These are phyloP conservation scores for Candida odintsovae DNA, from an alignment of 805 yeast species.

Conservation along the genomic window DNA sequence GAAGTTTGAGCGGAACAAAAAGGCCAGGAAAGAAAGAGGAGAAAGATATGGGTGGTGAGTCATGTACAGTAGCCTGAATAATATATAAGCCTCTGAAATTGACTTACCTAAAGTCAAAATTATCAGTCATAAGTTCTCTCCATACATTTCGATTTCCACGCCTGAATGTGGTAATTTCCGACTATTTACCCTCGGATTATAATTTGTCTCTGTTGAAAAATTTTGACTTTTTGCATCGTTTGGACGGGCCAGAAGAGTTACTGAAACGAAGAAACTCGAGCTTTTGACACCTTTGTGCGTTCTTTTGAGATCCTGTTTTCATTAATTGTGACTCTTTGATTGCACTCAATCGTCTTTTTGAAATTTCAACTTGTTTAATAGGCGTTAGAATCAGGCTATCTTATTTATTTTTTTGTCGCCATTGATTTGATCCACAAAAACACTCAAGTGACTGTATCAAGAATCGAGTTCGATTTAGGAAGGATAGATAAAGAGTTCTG, in stretches of 20 bases:
- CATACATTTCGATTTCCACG: background rate
- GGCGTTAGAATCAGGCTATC: background rate
- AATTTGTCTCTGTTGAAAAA: background rate
- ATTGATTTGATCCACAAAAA: background rate
- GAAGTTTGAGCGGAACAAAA: constrained; percentile 19
- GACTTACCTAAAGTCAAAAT: background rate
- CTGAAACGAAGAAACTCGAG: background rate
- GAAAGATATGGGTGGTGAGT: constrained; percentile 21
- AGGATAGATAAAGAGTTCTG: background rate
- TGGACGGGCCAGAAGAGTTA: background rate
- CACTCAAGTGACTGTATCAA: background rate
- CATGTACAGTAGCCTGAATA: background rate
- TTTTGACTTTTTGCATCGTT: background rate
- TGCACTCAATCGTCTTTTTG: background rate
- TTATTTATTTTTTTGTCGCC: background rate
- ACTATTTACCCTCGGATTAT: background rate
- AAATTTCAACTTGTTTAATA: background rate
- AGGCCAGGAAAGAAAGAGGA: constrained; percentile 16
- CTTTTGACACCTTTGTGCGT: background rate
- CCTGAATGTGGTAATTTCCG: background rate
- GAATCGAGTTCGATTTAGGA: background rate
- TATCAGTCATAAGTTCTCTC: background rate
- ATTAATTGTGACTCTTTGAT: background rate
- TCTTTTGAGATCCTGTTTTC: background rate
- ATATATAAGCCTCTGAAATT: background rate